Evolutionary conservation across 1,284 basidiomycete species (phyloP).

Genomic region (Cutaneotrichosporon sp.): DNA sequence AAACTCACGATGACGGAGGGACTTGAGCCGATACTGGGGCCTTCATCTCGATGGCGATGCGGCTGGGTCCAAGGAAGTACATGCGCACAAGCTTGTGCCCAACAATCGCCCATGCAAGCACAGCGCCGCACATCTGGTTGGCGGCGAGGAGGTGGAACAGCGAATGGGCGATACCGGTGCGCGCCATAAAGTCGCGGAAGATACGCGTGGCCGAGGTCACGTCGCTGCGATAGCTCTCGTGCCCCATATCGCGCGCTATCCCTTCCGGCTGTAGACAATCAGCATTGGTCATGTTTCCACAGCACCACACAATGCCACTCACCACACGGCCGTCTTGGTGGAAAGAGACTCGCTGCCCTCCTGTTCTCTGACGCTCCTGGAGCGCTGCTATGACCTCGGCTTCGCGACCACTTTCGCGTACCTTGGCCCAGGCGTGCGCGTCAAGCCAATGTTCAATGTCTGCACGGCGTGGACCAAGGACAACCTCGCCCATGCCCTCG

Average conservation of each 20-base stretch:
- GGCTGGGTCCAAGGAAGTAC: slow-evolving; percentile 3
- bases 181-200: slow-evolving; percentile 3
- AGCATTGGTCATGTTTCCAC: neutral
- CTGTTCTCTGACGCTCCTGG: neutral
- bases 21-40: too few relatives aligned
- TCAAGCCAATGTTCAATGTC: neutral
- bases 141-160: slow-evolving; percentile 4
- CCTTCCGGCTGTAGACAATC: neutral
- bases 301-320: neutral
- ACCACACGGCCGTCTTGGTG: neutral
- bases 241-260: neutral
- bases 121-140: slow-evolving; percentile 5
- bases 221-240: neutral
- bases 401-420: neutral
- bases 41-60: slow-evolving; percentile 1
- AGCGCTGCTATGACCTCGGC: neutral
- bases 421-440: neutral
- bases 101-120: neutral
- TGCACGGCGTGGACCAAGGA: neutral
- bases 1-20: too few relatives aligned
- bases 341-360: neutral
- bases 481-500: neutral
- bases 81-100: neutral
- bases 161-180: neutral
- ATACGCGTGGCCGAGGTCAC: neutral